These are phyloP conservation scores for Colletotrichum paranaense DNA, from an alignment of 2,329 filamentous ascomycete species.

Conservation along the genomic window DNA sequence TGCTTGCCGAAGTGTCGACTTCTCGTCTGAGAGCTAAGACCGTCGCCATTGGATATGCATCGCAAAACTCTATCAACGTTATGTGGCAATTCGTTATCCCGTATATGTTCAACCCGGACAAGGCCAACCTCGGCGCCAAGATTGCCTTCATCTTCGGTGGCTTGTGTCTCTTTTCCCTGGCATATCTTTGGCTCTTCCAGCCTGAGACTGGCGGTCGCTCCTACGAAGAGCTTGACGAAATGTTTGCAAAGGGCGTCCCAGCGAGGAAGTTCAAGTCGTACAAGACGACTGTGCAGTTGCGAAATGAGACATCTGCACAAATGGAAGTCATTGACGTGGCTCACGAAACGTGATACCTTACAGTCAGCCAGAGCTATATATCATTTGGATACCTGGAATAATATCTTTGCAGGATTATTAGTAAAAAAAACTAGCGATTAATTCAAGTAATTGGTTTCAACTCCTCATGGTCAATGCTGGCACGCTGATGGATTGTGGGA, in stretches of 20 bases:
- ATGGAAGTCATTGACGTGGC: not conserved
- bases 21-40: conserved; percentile 52
- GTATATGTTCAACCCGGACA: conserved; percentile 39
- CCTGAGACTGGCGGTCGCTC: conserved; percentile 46
- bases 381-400: not conserved
- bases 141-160: conserved; percentile 54
- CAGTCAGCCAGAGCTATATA: not conserved
- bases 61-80: conserved; percentile 42
- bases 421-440: not conserved
- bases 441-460: not conserved
- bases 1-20: conserved; percentile 51
- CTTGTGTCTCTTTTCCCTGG: conserved; percentile 42
- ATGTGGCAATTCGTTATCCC: conserved; percentile 38
- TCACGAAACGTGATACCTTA: not conserved
- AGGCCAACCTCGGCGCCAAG: conserved; percentile 50
- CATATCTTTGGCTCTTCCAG: conserved; percentile 49
- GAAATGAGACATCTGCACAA: conserved; percentile 20
- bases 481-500: not conserved
- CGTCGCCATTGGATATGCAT: conserved; percentile 49
- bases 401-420: not conserved
- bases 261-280: conserved; percentile 42
- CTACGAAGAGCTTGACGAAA: conserved; percentile 42
- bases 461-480: not conserved
- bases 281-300: conserved; percentile 29
- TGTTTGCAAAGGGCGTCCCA: conserved; percentile 41